These are phyloP conservation scores for Quillaja saponaria DNA, from an alignment of 306 rosid species.

Conservation along the genomic window DNA sequence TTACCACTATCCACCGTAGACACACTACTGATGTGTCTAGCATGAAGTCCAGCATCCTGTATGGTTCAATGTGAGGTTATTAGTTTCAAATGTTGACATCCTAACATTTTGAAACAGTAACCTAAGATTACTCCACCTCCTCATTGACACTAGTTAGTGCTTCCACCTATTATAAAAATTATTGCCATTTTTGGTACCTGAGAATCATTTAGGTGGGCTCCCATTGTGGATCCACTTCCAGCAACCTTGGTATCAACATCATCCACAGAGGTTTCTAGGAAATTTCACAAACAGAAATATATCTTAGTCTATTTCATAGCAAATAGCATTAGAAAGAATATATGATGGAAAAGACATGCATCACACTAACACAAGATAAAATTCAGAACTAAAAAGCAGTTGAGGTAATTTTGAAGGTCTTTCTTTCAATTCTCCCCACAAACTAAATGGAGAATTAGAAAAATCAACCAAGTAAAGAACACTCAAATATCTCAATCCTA, in stretches of 20 bases:
- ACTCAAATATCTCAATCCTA: too few species aligned
- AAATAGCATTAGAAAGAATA: background rate
- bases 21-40: constrained; percentile 84
- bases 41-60: constrained; percentile 89
- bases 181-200: constrained; percentile 44
- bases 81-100: constrained; percentile 14
- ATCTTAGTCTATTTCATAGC: constrained; percentile 19
- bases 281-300: constrained; percentile 29
- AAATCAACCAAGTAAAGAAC: background rate
- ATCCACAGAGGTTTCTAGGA: constrained; percentile 47
- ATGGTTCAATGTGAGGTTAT: constrained; percentile 24
- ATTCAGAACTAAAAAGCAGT: background rate
- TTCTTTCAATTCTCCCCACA: too few species aligned
- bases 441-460: background rate
- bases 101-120: background rate
- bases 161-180: background rate
- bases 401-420: too few species aligned
- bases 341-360: background rate
- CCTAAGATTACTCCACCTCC: constrained; percentile 3
- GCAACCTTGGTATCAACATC: constrained; percentile 46
- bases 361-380: constrained; percentile 11
- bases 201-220: constrained; percentile 51
- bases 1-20: constrained; percentile 93
- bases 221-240: constrained; percentile 50
- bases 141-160: background rate